phyloP scores from a whole-genome alignment of 768 basidiomycete genomes.

The Rhodotorula paludigena region DNA sequence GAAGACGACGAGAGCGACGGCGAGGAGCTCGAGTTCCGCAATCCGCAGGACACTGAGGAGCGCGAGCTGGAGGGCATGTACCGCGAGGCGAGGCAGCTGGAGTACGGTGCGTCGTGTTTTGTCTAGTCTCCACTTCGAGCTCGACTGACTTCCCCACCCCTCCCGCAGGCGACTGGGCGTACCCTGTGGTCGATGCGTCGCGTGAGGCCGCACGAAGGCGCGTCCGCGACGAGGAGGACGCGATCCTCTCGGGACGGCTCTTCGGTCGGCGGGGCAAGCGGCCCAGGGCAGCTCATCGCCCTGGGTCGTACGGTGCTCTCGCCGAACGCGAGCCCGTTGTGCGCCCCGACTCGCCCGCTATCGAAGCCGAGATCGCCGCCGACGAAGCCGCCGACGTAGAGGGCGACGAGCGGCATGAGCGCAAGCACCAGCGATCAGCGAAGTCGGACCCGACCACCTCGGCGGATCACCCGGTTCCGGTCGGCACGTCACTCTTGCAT shows the following conservation, averaged over 20 bases:
- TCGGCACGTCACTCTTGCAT: constrained; percentile 5
- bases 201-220: constrained; percentile 53
- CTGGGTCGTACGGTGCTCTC: constrained; percentile 31
- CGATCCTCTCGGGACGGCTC: constrained; percentile 54
- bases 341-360: not conserved
- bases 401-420: not conserved
- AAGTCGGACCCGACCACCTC: constrained; percentile 10
- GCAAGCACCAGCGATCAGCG: not conserved
- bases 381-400: not conserved
- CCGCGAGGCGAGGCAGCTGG: constrained; percentile 65
- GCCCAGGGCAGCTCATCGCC: constrained; percentile 28
- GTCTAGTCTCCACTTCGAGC: not conserved
- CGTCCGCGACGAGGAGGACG: constrained; percentile 81
- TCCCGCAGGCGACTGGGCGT: constrained; percentile 39
- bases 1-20: constrained; percentile 42
- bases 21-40: constrained; percentile 64
- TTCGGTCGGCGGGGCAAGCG: constrained; percentile 53
- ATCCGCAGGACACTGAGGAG: constrained; percentile 67
- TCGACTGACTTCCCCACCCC: not conserved
- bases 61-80: constrained; percentile 61
- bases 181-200: constrained; percentile 43
- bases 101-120: constrained; percentile 69
- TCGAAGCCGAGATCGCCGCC: not conserved
- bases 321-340: constrained; percentile 7
- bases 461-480: constrained; percentile 12